Evolutionary conservation across 352 stramenopile species (phyloP).

Genomic region (Globisporangium abappressorium): DNA sequence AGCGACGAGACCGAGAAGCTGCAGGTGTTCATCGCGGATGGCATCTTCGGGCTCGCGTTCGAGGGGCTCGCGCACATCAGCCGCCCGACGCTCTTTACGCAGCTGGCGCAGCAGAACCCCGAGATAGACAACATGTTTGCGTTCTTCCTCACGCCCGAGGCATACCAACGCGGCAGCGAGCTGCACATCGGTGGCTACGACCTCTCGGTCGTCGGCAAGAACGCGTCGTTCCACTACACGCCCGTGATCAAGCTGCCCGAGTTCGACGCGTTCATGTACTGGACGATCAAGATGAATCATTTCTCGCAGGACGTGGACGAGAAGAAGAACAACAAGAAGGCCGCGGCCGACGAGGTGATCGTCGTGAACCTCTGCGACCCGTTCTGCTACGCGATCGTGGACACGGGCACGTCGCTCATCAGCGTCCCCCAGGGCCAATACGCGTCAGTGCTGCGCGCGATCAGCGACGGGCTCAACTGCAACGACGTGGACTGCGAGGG

Average conservation of each 20-base stretch:
- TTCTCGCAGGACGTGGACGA: slow-evolving; percentile 26
- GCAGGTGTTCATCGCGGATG: slow-evolving; percentile 83
- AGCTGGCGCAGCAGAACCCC: slow-evolving; percentile 58
- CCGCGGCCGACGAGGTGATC: background rate
- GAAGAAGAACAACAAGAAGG: background rate
- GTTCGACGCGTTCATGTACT: slow-evolving; percentile 83
- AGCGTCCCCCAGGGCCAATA: slow-evolving; percentile 75
- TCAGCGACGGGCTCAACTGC: slow-evolving; percentile 66
- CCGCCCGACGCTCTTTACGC: slow-evolving; percentile 77
- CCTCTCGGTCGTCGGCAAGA: slow-evolving; percentile 70
- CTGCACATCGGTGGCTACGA: slow-evolving; percentile 86
- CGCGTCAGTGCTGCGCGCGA: slow-evolving; percentile 48
- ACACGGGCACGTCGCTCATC: slow-evolving; percentile 87
- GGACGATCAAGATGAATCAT: slow-evolving; percentile 76
- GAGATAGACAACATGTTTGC: slow-evolving; percentile 85
- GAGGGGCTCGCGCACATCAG: slow-evolving; percentile 86
- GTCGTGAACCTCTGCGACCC: slow-evolving; percentile 58
- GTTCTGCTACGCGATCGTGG: slow-evolving; percentile 87
- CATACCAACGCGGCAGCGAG: slow-evolving; percentile 63
- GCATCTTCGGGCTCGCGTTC: slow-evolving; percentile 86
- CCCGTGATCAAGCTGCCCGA: slow-evolving; percentile 80
- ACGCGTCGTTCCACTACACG: slow-evolving; percentile 87
- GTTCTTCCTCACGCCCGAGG: slow-evolving; percentile 83
- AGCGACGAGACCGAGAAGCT: slow-evolving; percentile 64
- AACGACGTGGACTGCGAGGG: slow-evolving; percentile 62